Evolutionary conservation across 1,139 yeast species (phyloP), one percentile per base, ranked within the genome.

Genomic region (Geotrichum siamense): DNA sequence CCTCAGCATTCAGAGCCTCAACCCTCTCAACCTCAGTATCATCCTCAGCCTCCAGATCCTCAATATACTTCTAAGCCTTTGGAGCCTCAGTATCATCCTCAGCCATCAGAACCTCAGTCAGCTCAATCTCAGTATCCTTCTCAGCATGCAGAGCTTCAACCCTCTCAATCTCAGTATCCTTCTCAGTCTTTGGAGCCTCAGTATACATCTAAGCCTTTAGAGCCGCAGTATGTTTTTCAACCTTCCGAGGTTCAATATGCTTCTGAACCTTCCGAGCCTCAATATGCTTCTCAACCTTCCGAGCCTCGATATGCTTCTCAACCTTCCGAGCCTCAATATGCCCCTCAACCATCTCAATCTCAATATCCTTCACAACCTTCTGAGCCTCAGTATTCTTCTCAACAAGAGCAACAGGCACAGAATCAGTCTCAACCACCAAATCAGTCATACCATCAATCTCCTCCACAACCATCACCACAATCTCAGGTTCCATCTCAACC

Each of bases 371-470:
- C n/a, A n/a, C n/a, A n/a, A n/a, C n/a, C 3, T 20, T 25, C 6
- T 33, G 33, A 15, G 35, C 42, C 16, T 38, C 37, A 3, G 26
- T 23, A 13, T 35, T 41, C 10, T 5, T 23, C n/a, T 39, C 47
- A 20, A 30, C 41, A 16, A 21, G 26, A 28, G 9, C 26, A 20
- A 21, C 42, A 12, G 23, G 13, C 10, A 9, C 38, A 13, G 19
- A 43, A 22, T 17, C 31, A 12, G 26, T 40, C 34, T 36, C 39
- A n/a, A 20, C 41, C 34, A 23, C 43, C 26, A 34, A 37, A 20
- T 41, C 48, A 36, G 44, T 9, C 23, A 33, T 45, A 8, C 39
- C 49, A 6, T 48, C 47, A 12, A 35, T 39, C 15, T 33, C 43
- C 9, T 23, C 31, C 25, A 10, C 29, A 13, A 41, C 33, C 22